These are phyloP conservation scores for Chloris gayana DNA, from an alignment of 176 grass and related monocot genomes.

Conservation along the genomic window DNA sequence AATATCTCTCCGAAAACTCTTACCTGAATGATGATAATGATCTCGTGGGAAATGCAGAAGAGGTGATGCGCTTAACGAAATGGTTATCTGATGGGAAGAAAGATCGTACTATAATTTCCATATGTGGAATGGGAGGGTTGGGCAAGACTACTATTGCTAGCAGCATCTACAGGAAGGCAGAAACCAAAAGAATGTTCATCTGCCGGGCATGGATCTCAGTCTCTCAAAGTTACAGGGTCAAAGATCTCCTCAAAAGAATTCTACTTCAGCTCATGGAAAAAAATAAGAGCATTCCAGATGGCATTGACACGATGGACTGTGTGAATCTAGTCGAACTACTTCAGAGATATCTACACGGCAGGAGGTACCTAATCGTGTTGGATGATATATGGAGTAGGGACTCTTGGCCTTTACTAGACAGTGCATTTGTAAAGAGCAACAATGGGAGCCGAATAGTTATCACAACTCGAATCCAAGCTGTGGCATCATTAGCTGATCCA, in stretches of 20 bases:
- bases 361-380: conserved; percentile 48
- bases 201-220: conserved; percentile 48
- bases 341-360: conserved; percentile 31
- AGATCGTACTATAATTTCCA: conserved; percentile 39
- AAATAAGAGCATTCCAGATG: conserved; percentile 17
- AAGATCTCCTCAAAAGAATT: conserved; percentile 52
- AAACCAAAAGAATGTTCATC: conserved; percentile 42
- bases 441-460: conserved; percentile 33
- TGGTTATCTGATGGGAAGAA: conserved; percentile 31
- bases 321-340: conserved; percentile 30
- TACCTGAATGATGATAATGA: conserved; percentile 38
- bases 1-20: conserved; percentile 34
- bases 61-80: conserved; percentile 27
- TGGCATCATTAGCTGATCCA: conserved; percentile 32
- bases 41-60: conserved; percentile 47
- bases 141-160: conserved; percentile 52
- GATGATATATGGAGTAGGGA: conserved; percentile 57
- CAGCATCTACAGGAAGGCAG: conserved; percentile 42
- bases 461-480: conserved; percentile 45
- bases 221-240: conserved; percentile 41
- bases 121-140: conserved; percentile 57
- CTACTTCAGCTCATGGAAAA: conserved; percentile 32
- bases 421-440: conserved; percentile 38
- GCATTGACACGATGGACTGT: conserved; percentile 35
- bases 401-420: conserved; percentile 40